A percentile compares a stretch with the other conserved stretches of the same genome.
phyloP scores from a whole-genome alignment of 31 red algal species.

The Endocladia muricata region DNA sequence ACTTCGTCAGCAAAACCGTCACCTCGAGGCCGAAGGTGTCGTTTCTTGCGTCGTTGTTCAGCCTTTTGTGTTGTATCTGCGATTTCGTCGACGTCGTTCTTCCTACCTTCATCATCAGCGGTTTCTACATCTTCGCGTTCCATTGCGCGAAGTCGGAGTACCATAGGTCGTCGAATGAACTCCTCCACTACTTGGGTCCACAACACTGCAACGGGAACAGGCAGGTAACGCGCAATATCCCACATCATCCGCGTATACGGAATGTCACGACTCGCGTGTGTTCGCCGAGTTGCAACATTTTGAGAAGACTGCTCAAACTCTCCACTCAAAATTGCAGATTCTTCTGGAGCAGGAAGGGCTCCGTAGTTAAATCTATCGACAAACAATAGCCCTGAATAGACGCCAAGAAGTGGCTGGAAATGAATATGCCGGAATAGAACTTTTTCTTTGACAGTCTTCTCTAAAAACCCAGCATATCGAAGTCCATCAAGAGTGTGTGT shows the following conservation, averaged over 20 bases:
- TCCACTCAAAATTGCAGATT: slow-evolving; percentile 68
- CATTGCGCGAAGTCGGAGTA: slow-evolving; percentile 28
- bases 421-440: slow-evolving; percentile 66
- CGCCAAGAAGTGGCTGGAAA: slow-evolving; percentile 78
- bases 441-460: slow-evolving; percentile 75
- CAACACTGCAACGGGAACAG: slow-evolving; percentile 59
- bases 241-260: slow-evolving; percentile 62
- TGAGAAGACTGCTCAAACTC: slow-evolving; percentile 18
- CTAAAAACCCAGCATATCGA: slow-evolving; percentile 83
- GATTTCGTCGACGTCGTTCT: neutral
- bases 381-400: slow-evolving; percentile 77
- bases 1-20: slow-evolving; percentile 78
- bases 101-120: neutral
- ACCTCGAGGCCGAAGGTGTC: slow-evolving; percentile 40
- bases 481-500: slow-evolving; percentile 74
- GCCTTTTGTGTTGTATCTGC: neutral
- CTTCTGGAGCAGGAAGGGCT: slow-evolving; percentile 78
- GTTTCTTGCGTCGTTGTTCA: slow-evolving; percentile 21
- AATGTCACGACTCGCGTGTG: slow-evolving; percentile 52
- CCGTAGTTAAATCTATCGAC: slow-evolving; percentile 90
- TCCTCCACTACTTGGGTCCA: slow-evolving; percentile 80
- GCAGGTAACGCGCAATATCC: slow-evolving; percentile 82
- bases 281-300: neutral
- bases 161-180: slow-evolving; percentile 77
- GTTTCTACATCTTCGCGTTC: slow-evolving; percentile 15